Conservation (phyloP, 2,329 filamentous ascomycete genomes). For the Aspergillus costaricaensis region DNA sequence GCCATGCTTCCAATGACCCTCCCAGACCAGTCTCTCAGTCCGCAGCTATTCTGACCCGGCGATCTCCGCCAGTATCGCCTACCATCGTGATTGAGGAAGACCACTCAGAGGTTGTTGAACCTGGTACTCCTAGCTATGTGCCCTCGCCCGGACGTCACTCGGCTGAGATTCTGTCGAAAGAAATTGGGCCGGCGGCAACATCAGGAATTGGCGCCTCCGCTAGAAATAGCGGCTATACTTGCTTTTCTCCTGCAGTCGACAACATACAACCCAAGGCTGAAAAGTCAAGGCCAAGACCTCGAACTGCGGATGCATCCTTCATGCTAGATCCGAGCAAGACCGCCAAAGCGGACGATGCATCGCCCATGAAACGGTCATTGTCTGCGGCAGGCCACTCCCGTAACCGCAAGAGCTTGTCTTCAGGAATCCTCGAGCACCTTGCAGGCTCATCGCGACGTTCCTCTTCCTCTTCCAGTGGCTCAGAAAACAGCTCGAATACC, state of each 20-base stretch:
- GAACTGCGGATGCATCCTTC: slow-evolving; percentile 46
- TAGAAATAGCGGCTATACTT: slow-evolving; percentile 60
- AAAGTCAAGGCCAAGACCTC: slow-evolving; percentile 40
- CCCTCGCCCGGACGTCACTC: slow-evolving; percentile 72
- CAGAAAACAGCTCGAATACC: slow-evolving; percentile 33
- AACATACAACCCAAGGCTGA: slow-evolving; percentile 43
- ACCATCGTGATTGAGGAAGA: slow-evolving; percentile 21
- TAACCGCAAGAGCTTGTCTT: slow-evolving; percentile 34
- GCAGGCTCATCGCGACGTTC: slow-evolving; percentile 28
- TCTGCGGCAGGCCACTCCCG: slow-evolving; percentile 42
- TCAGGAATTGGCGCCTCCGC: slow-evolving; percentile 70
- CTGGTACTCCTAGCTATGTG: slow-evolving; percentile 19
- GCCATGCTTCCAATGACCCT: slow-evolving; percentile 30
- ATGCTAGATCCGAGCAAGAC: slow-evolving; percentile 29
- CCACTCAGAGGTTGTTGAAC: slow-evolving; percentile 12
- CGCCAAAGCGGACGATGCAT: slow-evolving; percentile 19
- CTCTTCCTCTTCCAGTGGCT: slow-evolving; percentile 34
- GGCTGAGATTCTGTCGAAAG: slow-evolving; percentile 82
- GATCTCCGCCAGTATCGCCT: slow-evolving; percentile 39
- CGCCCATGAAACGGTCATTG: slow-evolving; percentile 41
- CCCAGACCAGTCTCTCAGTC: slow-evolving; percentile 39
- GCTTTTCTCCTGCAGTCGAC: slow-evolving; percentile 55
- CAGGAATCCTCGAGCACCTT: slow-evolving; percentile 29
- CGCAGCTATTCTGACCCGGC: slow-evolving; percentile 30
- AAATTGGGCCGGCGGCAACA: slow-evolving; percentile 72